Evolutionary conservation across 148 eudicot species (phyloP), one percentile per base, ranked within the genome.

Genomic region (Rhododendron vialii): DNA sequence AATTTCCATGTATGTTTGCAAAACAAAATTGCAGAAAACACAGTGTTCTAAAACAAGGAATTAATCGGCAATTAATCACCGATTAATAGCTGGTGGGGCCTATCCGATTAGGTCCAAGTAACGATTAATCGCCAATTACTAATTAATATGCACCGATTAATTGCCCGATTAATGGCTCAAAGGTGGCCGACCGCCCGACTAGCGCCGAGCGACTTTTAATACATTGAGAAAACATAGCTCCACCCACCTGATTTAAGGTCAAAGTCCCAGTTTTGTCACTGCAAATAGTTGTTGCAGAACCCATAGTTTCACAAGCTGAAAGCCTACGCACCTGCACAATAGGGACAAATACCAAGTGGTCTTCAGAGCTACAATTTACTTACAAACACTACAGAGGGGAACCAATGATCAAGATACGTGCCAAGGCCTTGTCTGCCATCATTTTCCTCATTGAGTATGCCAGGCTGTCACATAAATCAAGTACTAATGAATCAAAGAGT

Each of bases 261-360:
- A 96, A 91, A 47, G 99, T 96, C 90, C 99, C 99, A 84, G 99
- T 96, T 92, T 96, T 96, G 67, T 96, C 99, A 77, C 99, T 96
- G 89, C 99, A 96, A 83, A 96, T 96, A 79, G 99, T 96, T 71
- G 99, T 96, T 50, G 99, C 96, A 88, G 99, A 96, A 73, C 99
- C 99, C 99, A 96, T 96, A 51, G 99, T 96, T 90, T 96, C 99
- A 89, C 99, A 96, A 83, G 99, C 98, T 86, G 99, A 96, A 87
- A 96, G 96, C 88, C 99, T 92, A 26, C 99, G 95, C 71, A 96
- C 98, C 98, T 96, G 94, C 86, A 85, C 13, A 73, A 5, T 84
- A 48, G 47, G 57, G 47, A 5, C 43, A 17, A 74, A 28, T 18
- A 74, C 35, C 50, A 53, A 26, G 74, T 51, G 78, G 28, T 53